These are phyloP conservation scores for sweet orange (Citrus sinensis) DNA, from an alignment of 345 rosid genomes.

Conservation along the genomic window DNA sequence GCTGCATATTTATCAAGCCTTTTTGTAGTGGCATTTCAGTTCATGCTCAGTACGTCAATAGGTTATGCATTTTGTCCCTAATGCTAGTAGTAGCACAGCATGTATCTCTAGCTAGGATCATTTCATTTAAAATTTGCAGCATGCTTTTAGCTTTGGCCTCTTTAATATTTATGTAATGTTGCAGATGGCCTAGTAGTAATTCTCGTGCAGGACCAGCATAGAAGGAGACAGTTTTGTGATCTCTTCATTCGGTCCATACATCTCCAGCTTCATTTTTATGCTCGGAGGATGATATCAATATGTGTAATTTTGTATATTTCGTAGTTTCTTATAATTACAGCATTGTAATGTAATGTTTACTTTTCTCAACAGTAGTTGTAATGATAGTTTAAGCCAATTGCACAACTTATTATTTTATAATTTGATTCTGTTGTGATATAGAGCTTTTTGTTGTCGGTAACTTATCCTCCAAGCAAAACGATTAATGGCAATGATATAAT, in stretches of 20 bases:
- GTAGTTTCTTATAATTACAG: slow-evolving; percentile 7
- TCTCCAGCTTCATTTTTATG: slow-evolving; percentile 44
- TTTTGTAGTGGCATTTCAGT: slow-evolving; percentile 12
- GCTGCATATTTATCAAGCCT: slow-evolving; percentile 51
- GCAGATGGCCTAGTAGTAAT: slow-evolving; percentile 8
- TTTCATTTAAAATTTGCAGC: background rate
- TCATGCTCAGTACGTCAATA: background rate
- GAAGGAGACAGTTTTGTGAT: slow-evolving; percentile 70
- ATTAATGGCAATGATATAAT: background rate
- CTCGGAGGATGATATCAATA: slow-evolving; percentile 28
- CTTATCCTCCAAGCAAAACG: background rate
- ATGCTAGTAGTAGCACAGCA: background rate
- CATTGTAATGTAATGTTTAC: slow-evolving; percentile 5
- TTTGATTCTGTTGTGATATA: background rate
- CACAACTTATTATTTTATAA: slow-evolving; percentile 7
- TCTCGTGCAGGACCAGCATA: slow-evolving; percentile 22
- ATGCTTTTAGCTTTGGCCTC: background rate
- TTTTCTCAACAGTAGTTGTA: slow-evolving; percentile 8
- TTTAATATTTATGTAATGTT: slow-evolving; percentile 14
- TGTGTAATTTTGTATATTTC: slow-evolving; percentile 22
- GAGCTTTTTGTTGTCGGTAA: background rate
- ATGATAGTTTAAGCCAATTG: slow-evolving; percentile 8
- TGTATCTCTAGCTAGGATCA: background rate
- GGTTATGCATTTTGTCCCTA: slow-evolving; percentile 11
- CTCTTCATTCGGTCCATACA: slow-evolving; percentile 41